Base-by-base conservation (phyloP, 2,329 filamentous ascomycete species). In the Fusarium scirpi region DNA sequence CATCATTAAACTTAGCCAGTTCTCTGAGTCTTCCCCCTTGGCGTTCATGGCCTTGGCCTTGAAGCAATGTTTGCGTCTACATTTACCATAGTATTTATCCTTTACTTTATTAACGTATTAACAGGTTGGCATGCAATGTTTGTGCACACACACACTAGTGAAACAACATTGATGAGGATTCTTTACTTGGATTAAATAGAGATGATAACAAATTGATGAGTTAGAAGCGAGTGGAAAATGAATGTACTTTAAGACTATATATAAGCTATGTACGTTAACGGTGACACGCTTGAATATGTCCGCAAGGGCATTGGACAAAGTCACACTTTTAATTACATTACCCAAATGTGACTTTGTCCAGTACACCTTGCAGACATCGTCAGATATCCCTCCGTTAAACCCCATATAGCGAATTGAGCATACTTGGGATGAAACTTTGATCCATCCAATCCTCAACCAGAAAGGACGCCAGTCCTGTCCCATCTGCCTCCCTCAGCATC, bases 381-480 rank as follows among this genome's bases (percentile, higher is more conserved):
- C 16, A 38, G 5, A n/a, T 12, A 9, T n/a, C 34, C 0, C 9
- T 10, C 9, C 18, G 1, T 38, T n/a, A 6, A 11, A n/a, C 6
- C 5, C 0, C 11, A n/a, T 1, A 11, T 4, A 38, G 5, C 18
- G 2, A n/a, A 38, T n/a, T n/a, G 6, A 38, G 2, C 34, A 38
- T n/a, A n/a, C 10, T n/a, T 6, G 3, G 18, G 5, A 6, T 38
- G 5, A 38, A n/a, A 3, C 16, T 15, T 5, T 16, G 13, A 8
- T 32, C 30, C 30, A 16, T 16, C 7, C 1, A 32, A 15, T 8
- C 15, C 30, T 7, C 5, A 4, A 7, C 2, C 18, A n/a, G 2
- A 4, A 6, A 4, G 1, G 1, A 18, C 34, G 12, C 0, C 4
- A 12, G 10, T n/a, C 3, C 3, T 38, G 10, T 12, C 3, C 0